These are phyloP conservation scores for Tulasnella sp. DNA, from an alignment of 768 basidiomycete genomes.

Conservation along the genomic window DNA sequence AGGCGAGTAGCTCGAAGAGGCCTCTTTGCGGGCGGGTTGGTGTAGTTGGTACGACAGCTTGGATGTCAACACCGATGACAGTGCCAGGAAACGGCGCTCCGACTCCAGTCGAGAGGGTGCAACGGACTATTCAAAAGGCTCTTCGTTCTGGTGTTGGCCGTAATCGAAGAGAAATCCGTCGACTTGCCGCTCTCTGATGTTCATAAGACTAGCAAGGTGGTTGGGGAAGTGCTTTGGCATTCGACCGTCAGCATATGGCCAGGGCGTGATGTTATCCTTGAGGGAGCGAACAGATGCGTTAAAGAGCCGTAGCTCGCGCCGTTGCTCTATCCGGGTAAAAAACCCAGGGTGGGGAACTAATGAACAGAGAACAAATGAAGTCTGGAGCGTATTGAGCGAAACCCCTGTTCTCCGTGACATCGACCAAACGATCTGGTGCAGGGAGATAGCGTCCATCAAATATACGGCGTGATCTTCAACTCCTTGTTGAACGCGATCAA, in stretches of 20 bases:
- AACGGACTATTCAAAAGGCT: not conserved
- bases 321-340: not conserved
- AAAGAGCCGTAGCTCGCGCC: not conserved
- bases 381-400: not conserved
- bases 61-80: constrained; percentile 3
- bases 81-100: constrained; percentile 16
- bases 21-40: not conserved
- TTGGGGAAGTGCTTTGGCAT: constrained; percentile 17
- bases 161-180: constrained; percentile 16
- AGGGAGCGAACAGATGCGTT: constrained; percentile 8
- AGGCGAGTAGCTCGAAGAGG: not conserved
- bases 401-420: not conserved
- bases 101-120: not conserved
- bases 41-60: not conserved
- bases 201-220: constrained; percentile 14
- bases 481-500: constrained; percentile 6
- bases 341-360: not conserved
- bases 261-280: not conserved
- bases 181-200: constrained; percentile 25
- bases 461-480: constrained; percentile 20
- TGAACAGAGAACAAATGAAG: not conserved
- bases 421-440: not conserved
- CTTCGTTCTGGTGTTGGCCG: not conserved
- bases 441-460: constrained; percentile 20
- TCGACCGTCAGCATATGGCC: constrained; percentile 12